Conservation (phyloP, 306 rosid genomes). For the Lotus japonicus region DNA sequence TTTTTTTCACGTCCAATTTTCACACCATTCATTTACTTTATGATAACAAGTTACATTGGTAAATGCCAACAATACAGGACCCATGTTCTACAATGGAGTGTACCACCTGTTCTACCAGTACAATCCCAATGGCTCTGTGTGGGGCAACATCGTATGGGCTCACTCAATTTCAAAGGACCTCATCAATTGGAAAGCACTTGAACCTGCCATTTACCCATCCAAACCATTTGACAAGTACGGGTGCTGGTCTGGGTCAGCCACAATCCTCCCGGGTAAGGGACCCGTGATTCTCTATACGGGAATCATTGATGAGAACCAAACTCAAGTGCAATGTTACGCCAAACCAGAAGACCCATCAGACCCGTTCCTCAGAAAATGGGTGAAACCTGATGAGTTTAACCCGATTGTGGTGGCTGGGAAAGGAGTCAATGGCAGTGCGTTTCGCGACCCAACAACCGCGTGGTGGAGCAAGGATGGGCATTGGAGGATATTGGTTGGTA, state of each 20-base stretch:
- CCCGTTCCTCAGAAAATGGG: conserved; percentile 49
- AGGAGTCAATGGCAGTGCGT: conserved; percentile 37
- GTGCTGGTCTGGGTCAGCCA: conserved; percentile 90
- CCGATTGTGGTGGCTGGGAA: conserved; percentile 32
- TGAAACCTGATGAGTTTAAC: conserved; percentile 61
- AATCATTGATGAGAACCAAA: conserved; percentile 27
- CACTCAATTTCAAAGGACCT: conserved; percentile 74
- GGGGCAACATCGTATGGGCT: conserved; percentile 98
- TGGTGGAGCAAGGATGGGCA: no score
- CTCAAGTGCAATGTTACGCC: conserved; percentile 68
- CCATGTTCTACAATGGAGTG: conserved; percentile 64
- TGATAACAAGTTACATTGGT: no score
- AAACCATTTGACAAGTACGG: conserved; percentile 72
- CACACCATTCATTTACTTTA: no score
- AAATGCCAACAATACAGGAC: conserved; percentile 36
- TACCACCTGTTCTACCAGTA: conserved; percentile 84
- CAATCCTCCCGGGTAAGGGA: conserved; percentile 56
- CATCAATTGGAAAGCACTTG: conserved; percentile 59
- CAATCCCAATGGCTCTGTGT: conserved; percentile 80
- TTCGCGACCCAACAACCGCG: no score
- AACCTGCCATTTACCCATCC: conserved; percentile 51
- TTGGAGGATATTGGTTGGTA: conserved; percentile 64
- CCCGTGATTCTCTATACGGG: conserved; percentile 81
- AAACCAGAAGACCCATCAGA: conserved; percentile 48
- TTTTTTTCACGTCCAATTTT: neutral